These are phyloP conservation scores for Blastomyces percursus DNA, from an alignment of 2,329 filamentous ascomycete genomes.

Conservation along the genomic window DNA sequence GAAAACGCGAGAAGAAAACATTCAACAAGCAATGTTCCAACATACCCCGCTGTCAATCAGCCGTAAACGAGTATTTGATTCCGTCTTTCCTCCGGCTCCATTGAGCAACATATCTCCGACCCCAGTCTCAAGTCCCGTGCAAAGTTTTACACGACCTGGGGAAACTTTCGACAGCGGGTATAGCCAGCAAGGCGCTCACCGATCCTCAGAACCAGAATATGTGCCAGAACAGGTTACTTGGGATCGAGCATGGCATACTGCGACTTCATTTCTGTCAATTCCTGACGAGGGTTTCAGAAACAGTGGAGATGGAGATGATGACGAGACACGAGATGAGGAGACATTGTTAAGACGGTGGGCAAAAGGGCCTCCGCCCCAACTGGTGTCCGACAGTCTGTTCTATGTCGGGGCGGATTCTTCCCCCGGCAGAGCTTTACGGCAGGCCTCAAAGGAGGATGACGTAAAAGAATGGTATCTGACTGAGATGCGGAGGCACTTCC, in stretches of 20 bases:
- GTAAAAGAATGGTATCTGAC: slow-evolving; percentile 35
- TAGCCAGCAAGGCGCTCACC: slow-evolving; percentile 9
- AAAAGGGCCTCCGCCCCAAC: slow-evolving; percentile 21
- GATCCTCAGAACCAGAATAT: slow-evolving; percentile 5
- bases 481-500: slow-evolving; percentile 34
- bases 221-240: slow-evolving; percentile 25
- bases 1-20: background rate
- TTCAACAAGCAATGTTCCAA: slow-evolving; percentile 11
- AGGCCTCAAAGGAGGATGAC: slow-evolving; percentile 19
- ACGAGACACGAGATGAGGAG: slow-evolving; percentile 17
- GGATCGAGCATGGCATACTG: slow-evolving; percentile 33
- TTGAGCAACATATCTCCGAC: slow-evolving; percentile 24
- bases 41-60: slow-evolving; percentile 12
- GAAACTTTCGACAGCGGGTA: slow-evolving; percentile 12
- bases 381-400: slow-evolving; percentile 24
- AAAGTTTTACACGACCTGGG: slow-evolving; percentile 15
- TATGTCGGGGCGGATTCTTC: slow-evolving; percentile 22
- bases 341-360: slow-evolving; percentile 24
- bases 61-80: slow-evolving; percentile 34
- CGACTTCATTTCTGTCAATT: slow-evolving; percentile 31
- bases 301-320: slow-evolving; percentile 1
- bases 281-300: slow-evolving; percentile 25
- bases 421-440: slow-evolving; percentile 11
- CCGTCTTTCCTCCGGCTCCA: slow-evolving; percentile 33
- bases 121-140: slow-evolving; percentile 17